Evolutionary conservation across 306 rosid genomes (phyloP), one percentile per base, ranked within the genome.

Genomic region (Carpinus fangiana): DNA sequence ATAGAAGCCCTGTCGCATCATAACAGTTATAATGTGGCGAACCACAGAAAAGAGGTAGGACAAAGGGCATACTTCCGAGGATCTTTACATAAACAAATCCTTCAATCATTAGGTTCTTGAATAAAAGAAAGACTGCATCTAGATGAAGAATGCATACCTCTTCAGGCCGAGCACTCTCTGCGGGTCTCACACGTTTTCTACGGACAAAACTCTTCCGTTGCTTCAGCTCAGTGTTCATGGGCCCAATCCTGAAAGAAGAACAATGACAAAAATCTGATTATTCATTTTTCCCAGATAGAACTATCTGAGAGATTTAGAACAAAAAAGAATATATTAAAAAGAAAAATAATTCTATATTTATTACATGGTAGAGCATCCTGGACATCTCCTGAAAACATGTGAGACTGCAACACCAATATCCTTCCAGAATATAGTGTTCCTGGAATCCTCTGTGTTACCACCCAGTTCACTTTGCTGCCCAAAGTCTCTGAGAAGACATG

Each of bases 241-340:
- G 73, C 28, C 73, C 73, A 68, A 38, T 43, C 73, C 73, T 68
- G 73, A 38, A 43, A 47, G 21, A 68, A 68, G 52, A 8, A n/a
- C 4, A 41, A 38, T 68, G 51, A 68, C 17, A 47, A 68, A 61
- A 9, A 18, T 20, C n/a, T 12, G 26, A 61, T 28, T 61, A 14
- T 14, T 14, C 56, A 52, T 52, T 12, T 51, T 52, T 16, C n/a
- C 56, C 18, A 12, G 18, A 57, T 9, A 23, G 64, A 21, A 57
- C 21, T 12, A 57, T 57, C 26, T 21, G 31, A 21, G 26, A 3
- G 12, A 8, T 28, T 28, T 12, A 26, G n/a, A 61, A 23, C 16
- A 11, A 23, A 11, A 11, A 23, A 11, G 21, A 21, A 59, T 59
- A 59, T 12, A 59, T 59, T 6, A 59, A 61, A 26, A 61, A 61